Conservation (phyloP, 495 filamentous ascomycete genomes). For the Annulohypoxylon nitens region DNA sequence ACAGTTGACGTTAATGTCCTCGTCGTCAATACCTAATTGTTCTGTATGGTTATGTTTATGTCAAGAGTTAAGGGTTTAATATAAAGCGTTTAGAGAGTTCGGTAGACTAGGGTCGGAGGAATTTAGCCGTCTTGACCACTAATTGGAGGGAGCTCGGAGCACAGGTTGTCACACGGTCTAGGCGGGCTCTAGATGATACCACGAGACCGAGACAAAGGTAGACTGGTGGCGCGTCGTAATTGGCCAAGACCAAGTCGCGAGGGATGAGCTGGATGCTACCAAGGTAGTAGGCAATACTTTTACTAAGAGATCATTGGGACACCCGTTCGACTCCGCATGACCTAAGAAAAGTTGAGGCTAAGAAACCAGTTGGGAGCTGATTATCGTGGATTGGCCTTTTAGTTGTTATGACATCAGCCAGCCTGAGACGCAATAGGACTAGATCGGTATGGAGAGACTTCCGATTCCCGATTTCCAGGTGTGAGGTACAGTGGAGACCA, state of each 20-base stretch:
- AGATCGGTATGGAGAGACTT: conserved; percentile 5
- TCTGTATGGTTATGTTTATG: conserved; percentile 20
- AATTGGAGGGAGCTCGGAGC: conserved; percentile 5
- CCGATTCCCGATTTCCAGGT: conserved; percentile 19
- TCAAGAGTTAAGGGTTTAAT: conserved; percentile 8
- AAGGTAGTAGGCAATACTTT: conserved; percentile 15
- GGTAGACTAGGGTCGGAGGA: conserved; percentile 31
- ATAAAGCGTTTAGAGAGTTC: conserved; percentile 4
- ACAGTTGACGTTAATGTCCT: not conserved
- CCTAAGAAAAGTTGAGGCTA: conserved; percentile 17
- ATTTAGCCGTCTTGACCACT: conserved; percentile 43
- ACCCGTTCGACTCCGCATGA: conserved; percentile 27
- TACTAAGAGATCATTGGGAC: conserved; percentile 9
- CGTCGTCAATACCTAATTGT: conserved; percentile 12
- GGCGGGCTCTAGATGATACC: conserved; percentile 23
- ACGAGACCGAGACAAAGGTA: conserved; percentile 34
- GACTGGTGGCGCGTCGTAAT: conserved; percentile 47
- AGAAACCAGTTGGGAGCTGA: conserved; percentile 20
- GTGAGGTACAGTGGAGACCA: not conserved
- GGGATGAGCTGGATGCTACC: conserved; percentile 34
- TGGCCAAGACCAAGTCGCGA: conserved; percentile 25
- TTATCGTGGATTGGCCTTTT: not conserved
- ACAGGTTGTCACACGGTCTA: conserved; percentile 41
- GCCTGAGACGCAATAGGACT: conserved; percentile 27
- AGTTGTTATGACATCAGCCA: conserved; percentile 37